Conservation (phyloP, 768 basidiomycete species). For the Lactarius indigo region DNA sequence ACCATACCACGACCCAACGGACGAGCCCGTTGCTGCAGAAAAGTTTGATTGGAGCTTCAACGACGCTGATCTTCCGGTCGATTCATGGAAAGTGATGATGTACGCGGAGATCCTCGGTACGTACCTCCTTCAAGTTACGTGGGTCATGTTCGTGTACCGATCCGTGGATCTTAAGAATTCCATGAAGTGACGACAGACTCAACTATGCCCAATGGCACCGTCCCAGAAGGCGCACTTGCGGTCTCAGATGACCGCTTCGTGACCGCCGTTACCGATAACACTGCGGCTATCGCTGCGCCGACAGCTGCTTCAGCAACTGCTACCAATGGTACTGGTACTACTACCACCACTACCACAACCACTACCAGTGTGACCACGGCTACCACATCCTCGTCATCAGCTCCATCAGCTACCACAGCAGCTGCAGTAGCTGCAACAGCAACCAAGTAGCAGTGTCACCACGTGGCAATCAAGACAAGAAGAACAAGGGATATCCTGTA, state of each 20-base stretch:
- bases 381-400: neutral
- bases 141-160: neutral
- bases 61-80: conserved; percentile 96
- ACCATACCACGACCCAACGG: conserved; percentile 97
- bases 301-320: neutral
- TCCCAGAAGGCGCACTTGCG: conserved; percentile 65
- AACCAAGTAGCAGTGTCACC: neutral
- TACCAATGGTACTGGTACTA: neutral
- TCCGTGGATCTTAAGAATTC: conserved; percentile 52
- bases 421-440: neutral
- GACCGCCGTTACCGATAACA: neutral
- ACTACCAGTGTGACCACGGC: neutral
- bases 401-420: neutral
- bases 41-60: conserved; percentile 99
- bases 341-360: neutral
- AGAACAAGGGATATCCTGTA: conserved; percentile 12
- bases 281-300: neutral
- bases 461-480: neutral
- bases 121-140: conserved; percentile 28
- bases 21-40: conserved; percentile 91
- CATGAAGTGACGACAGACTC: conserved; percentile 66
- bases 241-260: conserved; percentile 47
- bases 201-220: conserved; percentile 33
- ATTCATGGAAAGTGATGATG: conserved; percentile 99
- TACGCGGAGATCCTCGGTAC: conserved; percentile 95